Evolutionary conservation across 441 rosid genomes (phyloP).

Genomic region (Flueggea neowawraea): DNA sequence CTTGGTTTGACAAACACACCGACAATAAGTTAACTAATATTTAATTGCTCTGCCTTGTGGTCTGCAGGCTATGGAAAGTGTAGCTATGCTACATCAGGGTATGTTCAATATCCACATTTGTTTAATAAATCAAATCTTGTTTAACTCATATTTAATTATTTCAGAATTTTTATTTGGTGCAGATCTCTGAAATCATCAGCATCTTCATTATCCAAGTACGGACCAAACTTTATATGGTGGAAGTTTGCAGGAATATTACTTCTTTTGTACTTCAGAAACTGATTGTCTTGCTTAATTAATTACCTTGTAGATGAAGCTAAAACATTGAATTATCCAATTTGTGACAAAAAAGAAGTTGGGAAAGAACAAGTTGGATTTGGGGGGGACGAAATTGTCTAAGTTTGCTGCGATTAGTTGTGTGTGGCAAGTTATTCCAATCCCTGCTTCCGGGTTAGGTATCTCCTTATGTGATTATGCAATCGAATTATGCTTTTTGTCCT

Average conservation of each 20-base stretch:
- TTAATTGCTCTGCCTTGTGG: neutral
- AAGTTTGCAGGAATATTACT: constrained; percentile 36
- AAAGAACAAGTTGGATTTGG: too few relatives aligned
- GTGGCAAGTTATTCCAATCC: constrained; percentile 30
- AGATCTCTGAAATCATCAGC: constrained; percentile 52
- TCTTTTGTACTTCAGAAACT: constrained; percentile 45
- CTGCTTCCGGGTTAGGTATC: constrained; percentile 42
- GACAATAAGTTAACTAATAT: too few relatives aligned
- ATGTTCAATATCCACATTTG: constrained; percentile 12
- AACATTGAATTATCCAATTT: neutral
- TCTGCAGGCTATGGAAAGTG: constrained; percentile 68
- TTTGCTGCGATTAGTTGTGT: constrained; percentile 10
- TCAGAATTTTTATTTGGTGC: neutral
- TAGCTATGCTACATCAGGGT: constrained; percentile 49
- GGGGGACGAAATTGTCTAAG: constrained; percentile 6
- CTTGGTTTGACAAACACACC: too few relatives aligned
- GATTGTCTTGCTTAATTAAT: constrained; percentile 2
- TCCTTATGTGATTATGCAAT: neutral
- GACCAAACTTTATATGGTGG: constrained; percentile 25
- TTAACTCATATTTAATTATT: too few relatives aligned
- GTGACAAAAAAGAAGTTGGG: too few relatives aligned
- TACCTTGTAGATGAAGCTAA: constrained; percentile 17
- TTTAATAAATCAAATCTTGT: too few relatives aligned
- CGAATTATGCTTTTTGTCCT: neutral
- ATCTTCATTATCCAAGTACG: constrained; percentile 19